Evolutionary conservation across 139 green algal species (phyloP).

Genomic region (Diplosphaera chodatii): DNA sequence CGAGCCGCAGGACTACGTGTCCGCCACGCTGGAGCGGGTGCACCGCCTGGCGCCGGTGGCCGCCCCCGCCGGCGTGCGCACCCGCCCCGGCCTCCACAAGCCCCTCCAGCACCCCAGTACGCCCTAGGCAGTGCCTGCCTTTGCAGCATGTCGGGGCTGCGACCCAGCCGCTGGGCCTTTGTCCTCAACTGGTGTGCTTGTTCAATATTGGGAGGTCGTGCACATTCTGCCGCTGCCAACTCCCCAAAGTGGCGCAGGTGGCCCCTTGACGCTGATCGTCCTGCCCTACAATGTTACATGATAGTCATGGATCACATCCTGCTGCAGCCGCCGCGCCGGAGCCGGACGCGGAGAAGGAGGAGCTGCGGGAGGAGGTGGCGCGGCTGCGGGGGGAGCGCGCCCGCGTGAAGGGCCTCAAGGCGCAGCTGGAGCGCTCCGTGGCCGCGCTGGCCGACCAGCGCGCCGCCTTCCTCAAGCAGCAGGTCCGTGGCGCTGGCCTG

Average conservation of each 20-base stretch:
- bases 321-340: too few relatives aligned
- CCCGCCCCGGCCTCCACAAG: slow-evolving; percentile 5
- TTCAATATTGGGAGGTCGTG: too few relatives aligned
- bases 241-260: too few relatives aligned
- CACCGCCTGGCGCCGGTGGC: neutral
- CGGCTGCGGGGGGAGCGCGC: slow-evolving; percentile 29
- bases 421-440: slow-evolving; percentile 51
- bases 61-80: neutral
- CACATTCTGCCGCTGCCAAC: too few relatives aligned
- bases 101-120: slow-evolving; percentile 10
- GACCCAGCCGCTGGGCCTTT: too few relatives aligned
- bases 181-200: too few relatives aligned
- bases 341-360: slow-evolving; percentile 1
- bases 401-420: slow-evolving; percentile 35
- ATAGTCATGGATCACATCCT: neutral
- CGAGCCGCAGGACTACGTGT: slow-evolving; percentile 4
- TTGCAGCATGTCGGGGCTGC: neutral
- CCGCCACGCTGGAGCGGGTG: neutral
- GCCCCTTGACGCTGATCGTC: neutral
- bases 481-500: slow-evolving; percentile 26
- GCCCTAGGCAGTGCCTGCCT: slow-evolving; percentile 2
- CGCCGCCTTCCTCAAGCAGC: slow-evolving; percentile 45
- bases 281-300: too few relatives aligned
- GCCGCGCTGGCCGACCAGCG: slow-evolving; percentile 53
- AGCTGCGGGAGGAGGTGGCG: slow-evolving; percentile 21